Conservation (phyloP, 306 rosid species). For the Lathyrus aphaca region DNA sequence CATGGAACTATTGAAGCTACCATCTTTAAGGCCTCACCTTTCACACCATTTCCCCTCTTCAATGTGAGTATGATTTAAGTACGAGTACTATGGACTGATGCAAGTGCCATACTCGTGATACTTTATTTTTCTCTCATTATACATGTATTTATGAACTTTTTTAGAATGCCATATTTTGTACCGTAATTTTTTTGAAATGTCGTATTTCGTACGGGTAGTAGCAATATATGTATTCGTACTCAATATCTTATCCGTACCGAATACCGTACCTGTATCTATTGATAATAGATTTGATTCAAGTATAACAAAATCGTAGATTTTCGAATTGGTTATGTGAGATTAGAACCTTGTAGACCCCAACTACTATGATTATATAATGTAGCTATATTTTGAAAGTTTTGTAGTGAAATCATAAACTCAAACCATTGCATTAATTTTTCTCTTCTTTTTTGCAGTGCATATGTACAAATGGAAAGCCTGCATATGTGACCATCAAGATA, state of each 20-base stretch:
- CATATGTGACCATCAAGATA: slow-evolving; percentile 75
- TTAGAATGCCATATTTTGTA: too few species aligned
- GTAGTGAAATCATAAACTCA: slow-evolving; percentile 16
- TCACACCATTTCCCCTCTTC: slow-evolving; percentile 57
- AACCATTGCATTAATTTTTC: not conserved
- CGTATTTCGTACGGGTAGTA: too few species aligned
- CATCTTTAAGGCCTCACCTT: slow-evolving; percentile 80
- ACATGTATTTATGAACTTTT: too few species aligned
- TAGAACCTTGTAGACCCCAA: not conserved
- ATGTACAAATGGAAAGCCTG: slow-evolving; percentile 52
- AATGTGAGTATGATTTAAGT: slow-evolving; percentile 44
- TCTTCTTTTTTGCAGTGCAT: slow-evolving; percentile 56
- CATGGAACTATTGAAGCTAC: slow-evolving; percentile 96
- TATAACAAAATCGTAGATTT: not conserved
- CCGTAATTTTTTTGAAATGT: too few species aligned
- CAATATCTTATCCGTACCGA: too few species aligned
- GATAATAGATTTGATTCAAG: not conserved
- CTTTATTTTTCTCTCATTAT: too few species aligned
- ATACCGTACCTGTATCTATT: too few species aligned
- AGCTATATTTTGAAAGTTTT: slow-evolving; percentile 10
- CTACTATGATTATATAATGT: not conserved
- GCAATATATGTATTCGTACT: too few species aligned
- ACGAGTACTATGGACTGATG: too few species aligned
- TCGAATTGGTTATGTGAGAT: not conserved
- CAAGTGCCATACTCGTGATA: too few species aligned